Evolutionary conservation across 176 grass and related monocot genomes (phyloP), one percentile per base, ranked within the genome.

Genomic region (Dendrocalamus sinicus): DNA sequence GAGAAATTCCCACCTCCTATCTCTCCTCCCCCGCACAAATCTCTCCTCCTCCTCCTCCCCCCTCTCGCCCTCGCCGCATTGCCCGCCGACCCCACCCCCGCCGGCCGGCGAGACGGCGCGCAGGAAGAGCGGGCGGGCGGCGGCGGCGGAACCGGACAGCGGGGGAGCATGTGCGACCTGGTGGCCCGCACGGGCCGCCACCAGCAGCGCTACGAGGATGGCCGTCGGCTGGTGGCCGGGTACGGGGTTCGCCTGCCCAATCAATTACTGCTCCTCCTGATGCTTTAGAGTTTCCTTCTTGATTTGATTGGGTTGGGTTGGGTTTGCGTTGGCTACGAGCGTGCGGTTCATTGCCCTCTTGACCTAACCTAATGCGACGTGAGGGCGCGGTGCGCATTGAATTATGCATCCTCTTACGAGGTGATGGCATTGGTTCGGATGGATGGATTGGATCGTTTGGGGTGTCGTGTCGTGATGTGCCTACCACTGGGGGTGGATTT

Each of bases 141-240:
- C 72, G 75, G 81, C 67, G 60, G 81, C 5, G 26, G 30, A 22
- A 16, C 3, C 10, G 17, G 28, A 26, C 40, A 30, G 76, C 57
- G 59, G n/a, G 12, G 55, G 14, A 64, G 81, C 89, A 99, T 99
- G 96, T 94, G 96, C 84, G 96, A 99, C 91, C 82, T 99, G 67
- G 94, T 99, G 79, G 96, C 96, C 46, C 96, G 96, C 78, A 99
- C 96, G 74, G 96, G 96, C 73, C 92, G 96, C 58, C 96, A 99
- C 79, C 96, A 99, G 90, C 96, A 99, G 92, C 96, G 96, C 35
- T 99, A 99, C 80, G 92, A 96, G 80, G 96, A 76, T 39, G 92
- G 94, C 60, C 84, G 92, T 79, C 94, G 94, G 52, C 90, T 99
- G 66, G 89, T 99, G 76, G 93, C 96, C 45, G 94, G 96, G 96